Evolutionary conservation across 179 eudicot species (phyloP).

Genomic region (Beta corolliflora): DNA sequence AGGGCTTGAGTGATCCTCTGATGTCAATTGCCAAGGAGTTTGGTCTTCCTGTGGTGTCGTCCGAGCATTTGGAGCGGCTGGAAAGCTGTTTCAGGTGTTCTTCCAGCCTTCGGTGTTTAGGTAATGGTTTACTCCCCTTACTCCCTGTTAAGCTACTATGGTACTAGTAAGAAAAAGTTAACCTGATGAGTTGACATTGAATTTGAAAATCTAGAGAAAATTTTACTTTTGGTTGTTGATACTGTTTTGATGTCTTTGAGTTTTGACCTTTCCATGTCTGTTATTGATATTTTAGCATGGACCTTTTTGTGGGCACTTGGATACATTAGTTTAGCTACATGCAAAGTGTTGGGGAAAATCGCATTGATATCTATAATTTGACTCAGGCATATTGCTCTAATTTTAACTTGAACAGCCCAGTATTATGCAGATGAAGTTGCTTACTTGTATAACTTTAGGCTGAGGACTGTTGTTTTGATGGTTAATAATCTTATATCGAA

Average conservation of each 20-base stretch:
- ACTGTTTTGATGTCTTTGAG: not conserved
- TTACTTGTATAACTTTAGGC: not conserved
- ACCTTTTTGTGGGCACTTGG: not conserved
- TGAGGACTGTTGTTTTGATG: not conserved
- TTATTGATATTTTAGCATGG: not conserved
- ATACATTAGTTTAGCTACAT: not conserved
- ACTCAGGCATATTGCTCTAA: too few relatives aligned
- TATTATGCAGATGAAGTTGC: not conserved
- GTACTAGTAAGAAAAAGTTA: not conserved
- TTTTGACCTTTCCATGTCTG: not conserved
- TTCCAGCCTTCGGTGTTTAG: constrained; percentile 21
- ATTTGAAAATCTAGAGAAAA: not conserved
- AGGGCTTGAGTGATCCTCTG: constrained; percentile 22
- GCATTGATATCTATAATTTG: too few relatives aligned
- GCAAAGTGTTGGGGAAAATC: not conserved
- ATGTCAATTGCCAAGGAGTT: constrained; percentile 6
- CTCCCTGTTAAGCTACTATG: not conserved
- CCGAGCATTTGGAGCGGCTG: constrained; percentile 22
- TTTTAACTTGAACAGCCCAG: too few relatives aligned
- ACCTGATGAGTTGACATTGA: not conserved
- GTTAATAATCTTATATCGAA: too few relatives aligned
- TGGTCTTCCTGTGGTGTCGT: constrained; percentile 26
- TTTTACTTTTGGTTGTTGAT: not conserved
- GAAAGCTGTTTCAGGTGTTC: constrained; percentile 27
- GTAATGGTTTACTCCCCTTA: constrained; percentile 1